These are phyloP conservation scores for Tulasnella sp. DNA, from an alignment of 768 basidiomycete species.

Conservation along the genomic window DNA sequence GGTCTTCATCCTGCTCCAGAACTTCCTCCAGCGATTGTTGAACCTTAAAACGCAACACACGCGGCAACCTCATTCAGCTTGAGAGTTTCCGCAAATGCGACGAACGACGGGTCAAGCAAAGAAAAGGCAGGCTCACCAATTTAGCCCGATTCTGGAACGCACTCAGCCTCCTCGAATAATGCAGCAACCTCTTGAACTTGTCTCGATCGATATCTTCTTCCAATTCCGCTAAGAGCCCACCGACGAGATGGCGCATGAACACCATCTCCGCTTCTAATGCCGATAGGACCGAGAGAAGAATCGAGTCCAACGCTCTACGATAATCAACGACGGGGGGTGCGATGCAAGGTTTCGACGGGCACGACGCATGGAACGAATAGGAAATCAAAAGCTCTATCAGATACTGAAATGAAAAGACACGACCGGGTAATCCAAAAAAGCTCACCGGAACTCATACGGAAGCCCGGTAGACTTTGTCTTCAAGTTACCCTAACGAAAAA, in stretches of 20 bases:
- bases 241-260: slow-evolving; percentile 86
- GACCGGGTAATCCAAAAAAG: background rate
- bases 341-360: slow-evolving; percentile 27
- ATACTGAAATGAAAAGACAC: slow-evolving; percentile 25
- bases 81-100: background rate
- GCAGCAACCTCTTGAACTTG: slow-evolving; percentile 84
- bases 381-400: background rate
- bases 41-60: slow-evolving; percentile 52
- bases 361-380: background rate
- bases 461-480: slow-evolving; percentile 63
- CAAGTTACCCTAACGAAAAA: slow-evolving; percentile 61
- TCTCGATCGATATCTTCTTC: slow-evolving; percentile 96
- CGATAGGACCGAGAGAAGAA: slow-evolving; percentile 84
- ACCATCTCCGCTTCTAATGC: slow-evolving; percentile 96
- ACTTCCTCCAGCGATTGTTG: slow-evolving; percentile 90
- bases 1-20: slow-evolving; percentile 88
- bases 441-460: slow-evolving; percentile 90
- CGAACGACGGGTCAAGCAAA: no score
- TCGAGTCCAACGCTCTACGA: slow-evolving; percentile 85
- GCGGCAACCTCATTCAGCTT: background rate
- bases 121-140: slow-evolving; percentile 48
- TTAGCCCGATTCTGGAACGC: slow-evolving; percentile 90
- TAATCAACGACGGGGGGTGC: slow-evolving; percentile 16
- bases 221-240: slow-evolving; percentile 83
- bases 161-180: slow-evolving; percentile 84